phyloP scores from a whole-genome alignment of 257 asterid species.

The Solanum commersonii region DNA sequence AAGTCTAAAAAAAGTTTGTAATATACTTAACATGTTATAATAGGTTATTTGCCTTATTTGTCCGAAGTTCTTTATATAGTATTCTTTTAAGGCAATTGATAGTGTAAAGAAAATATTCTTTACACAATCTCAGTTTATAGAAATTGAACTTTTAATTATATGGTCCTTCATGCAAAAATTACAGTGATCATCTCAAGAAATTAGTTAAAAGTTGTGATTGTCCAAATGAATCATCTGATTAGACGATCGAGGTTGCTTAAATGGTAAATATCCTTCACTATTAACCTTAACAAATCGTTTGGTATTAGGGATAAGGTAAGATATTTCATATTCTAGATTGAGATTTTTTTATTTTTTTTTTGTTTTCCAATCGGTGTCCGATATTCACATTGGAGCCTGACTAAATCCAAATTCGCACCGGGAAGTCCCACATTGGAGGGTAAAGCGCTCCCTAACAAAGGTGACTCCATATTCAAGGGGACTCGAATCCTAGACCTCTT shows the following conservation, averaged over 20 bases:
- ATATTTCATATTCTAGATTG: no score
- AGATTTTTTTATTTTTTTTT: no score
- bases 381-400: no score
- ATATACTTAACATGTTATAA: neutral
- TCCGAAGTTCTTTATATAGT: neutral
- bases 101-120: neutral
- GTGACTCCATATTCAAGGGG: no score
- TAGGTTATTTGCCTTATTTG: neutral
- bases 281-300: neutral
- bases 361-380: no score
- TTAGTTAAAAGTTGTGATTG: neutral
- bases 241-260: no score
- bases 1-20: neutral
- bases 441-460: no score
- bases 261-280: neutral
- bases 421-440: no score
- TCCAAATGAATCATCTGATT: neutral
- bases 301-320: no score
- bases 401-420: no score
- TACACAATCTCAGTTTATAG: neutral
- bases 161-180: neutral
- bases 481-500: no score
- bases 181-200: neutral
- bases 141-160: neutral
- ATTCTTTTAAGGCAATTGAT: neutral